Base-by-base conservation (phyloP, 495 filamentous ascomycete genomes). In the Talaromyces ruber region DNA sequence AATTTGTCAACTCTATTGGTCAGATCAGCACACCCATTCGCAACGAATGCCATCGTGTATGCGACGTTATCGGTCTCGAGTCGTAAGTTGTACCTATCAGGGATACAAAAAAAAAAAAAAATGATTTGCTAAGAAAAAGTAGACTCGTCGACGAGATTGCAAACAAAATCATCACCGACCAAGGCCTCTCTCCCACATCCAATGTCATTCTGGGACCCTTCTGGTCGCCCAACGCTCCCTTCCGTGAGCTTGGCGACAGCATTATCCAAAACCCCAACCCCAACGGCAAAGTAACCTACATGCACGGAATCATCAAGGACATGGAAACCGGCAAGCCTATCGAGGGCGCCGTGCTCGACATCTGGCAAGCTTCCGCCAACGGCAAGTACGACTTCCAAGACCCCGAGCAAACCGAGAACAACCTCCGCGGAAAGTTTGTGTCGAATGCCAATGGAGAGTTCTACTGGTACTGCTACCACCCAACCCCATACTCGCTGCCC, bases 311-410 rank as follows among this genome's bases (percentile, higher is more conserved):
- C 56, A 82, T 93, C 66, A 78, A 71, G 61, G 89, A 93, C 75
- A 82, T 91, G 68, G 81, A 84, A 59, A 91, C 89, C 24, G 85
- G 86, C 66, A 79, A 83, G 74, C 86, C 86, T 60, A 87, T 93
- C 71, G 81, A 76, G 54, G 74, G 74, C 67, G 89, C 88, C 67
- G 85, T 88, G 60, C 83, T 93, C 69, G 90, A 94, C 72, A 87
- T 92, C 79, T 94, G 90, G 90, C 88, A 94, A 71, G 88, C 89
- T 45, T 88, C 84, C 6, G 80, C 88, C 74, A 94, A 93, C 79
- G 89, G 89, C 69, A 84, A 88, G 70, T 94, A 94, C 82, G 90
- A 94, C 73, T 91, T 92, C 85, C 90, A 94, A 77, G 90, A 93
- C 74, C 86, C 88, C 39, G 78, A 84, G 37, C 89, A 93, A 81